phyloP scores from a whole-genome alignment of 208 protist genomes.

The Blechomonas ayalai region DNA sequence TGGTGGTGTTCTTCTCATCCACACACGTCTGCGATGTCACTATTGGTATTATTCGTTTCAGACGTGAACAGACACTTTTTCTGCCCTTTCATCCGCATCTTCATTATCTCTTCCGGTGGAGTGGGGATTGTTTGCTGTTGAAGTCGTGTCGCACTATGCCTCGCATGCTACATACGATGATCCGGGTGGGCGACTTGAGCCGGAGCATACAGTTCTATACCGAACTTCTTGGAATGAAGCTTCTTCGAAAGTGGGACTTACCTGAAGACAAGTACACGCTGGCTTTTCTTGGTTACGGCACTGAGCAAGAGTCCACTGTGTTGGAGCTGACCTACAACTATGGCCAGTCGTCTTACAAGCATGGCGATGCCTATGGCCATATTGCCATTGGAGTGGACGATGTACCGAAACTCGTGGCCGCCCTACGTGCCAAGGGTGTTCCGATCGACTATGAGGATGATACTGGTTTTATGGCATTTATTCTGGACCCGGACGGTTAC shows the following conservation, averaged over 20 bases:
- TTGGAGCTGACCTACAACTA: conserved; percentile 88
- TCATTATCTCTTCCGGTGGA: no score
- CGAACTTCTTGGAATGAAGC: conserved; percentile 59
- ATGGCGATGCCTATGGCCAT: conserved; percentile 72
- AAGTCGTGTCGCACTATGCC: no score
- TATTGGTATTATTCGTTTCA: no score
- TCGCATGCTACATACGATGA: conserved; percentile 81
- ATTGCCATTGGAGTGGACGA: conserved; percentile 82
- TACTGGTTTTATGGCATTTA: conserved; percentile 76
- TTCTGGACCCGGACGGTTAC: conserved; percentile 82
- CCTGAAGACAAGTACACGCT: conserved; percentile 75
- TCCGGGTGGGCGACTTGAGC: conserved; percentile 77
- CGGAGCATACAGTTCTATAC: conserved; percentile 83
- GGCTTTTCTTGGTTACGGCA: conserved; percentile 73
- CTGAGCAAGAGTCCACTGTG: conserved; percentile 54
- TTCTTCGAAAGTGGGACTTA: conserved; percentile 74
- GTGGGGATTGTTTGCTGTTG: no score
- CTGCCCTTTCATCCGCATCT: no score
- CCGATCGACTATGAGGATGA: conserved; percentile 70
- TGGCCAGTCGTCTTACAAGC: conserved; percentile 53
- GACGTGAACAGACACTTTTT: no score
- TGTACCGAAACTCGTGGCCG: conserved; percentile 33
- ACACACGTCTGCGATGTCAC: no score
- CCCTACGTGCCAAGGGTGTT: conserved; percentile 37
- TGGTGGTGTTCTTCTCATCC: no score